A percentile compares a stretch with the other conserved stretches of the same genome.
Conservation (phyloP, 257 asterid genomes). For the Jasminum sambac region DNA sequence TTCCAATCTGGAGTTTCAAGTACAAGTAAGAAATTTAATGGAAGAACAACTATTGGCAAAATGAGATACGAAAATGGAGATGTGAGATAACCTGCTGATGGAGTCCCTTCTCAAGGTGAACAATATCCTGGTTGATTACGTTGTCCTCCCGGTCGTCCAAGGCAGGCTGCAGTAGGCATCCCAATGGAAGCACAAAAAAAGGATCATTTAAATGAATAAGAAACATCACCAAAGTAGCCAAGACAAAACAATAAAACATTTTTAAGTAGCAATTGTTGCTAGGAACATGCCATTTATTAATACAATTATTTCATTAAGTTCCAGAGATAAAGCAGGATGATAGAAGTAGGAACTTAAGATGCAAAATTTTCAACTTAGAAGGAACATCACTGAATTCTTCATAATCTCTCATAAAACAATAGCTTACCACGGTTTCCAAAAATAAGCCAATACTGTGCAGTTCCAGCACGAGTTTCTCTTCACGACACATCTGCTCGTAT, state of each 20-base stretch:
- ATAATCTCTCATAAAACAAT: slow-evolving; percentile 17
- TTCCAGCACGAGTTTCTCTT: slow-evolving; percentile 76
- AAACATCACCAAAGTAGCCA: slow-evolving; percentile 11
- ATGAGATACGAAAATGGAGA: slow-evolving; percentile 6
- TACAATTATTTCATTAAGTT: slow-evolving; percentile 20
- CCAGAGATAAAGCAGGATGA: background rate
- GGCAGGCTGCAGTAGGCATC: slow-evolving; percentile 61
- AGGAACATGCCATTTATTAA: slow-evolving; percentile 16
- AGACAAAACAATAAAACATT: background rate
- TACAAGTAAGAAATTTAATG: slow-evolving; percentile 19
- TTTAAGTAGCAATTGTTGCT: slow-evolving; percentile 9
- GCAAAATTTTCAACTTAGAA: slow-evolving; percentile 17
- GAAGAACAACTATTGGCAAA: background rate
- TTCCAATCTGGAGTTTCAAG: slow-evolving; percentile 49
- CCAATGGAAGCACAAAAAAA: slow-evolving; percentile 21
- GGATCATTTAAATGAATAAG: background rate
- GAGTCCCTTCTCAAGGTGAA: slow-evolving; percentile 61
- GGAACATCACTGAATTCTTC: slow-evolving; percentile 12
- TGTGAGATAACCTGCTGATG: slow-evolving; percentile 60
- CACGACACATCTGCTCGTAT: slow-evolving; percentile 68
- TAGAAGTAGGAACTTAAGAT: slow-evolving; percentile 13
- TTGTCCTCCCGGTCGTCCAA: slow-evolving; percentile 86
- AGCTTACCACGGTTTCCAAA: slow-evolving; percentile 82
- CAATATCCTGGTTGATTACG: slow-evolving; percentile 58
- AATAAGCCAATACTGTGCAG: slow-evolving; percentile 73